phyloP scores from a whole-genome alignment of 139 green algal genomes.

The Chlamydomonas sp. region DNA sequence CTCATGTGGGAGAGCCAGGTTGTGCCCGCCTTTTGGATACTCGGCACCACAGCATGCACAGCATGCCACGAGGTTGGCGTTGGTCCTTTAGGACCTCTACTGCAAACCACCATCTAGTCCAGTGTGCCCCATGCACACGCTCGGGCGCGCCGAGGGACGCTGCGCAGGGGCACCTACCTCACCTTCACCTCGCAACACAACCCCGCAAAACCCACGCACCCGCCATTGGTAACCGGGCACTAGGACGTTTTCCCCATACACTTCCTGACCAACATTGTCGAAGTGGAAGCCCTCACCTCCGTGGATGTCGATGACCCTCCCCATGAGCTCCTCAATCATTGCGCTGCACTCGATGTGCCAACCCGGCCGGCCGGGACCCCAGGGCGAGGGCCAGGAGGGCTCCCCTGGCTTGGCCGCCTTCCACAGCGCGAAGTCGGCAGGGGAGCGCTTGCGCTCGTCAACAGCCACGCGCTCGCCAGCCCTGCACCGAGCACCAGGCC shows the following conservation, averaged over 20 bases:
- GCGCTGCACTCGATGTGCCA: constrained; percentile 98
- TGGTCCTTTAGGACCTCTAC: no score
- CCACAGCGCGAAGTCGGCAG: constrained; percentile 98
- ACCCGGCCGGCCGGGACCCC: constrained; percentile 90
- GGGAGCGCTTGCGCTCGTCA: constrained; percentile 87
- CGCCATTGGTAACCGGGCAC: not conserved
- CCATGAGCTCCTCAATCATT: constrained; percentile 90
- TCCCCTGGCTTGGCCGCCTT: constrained; percentile 94
- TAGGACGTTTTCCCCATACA: not conserved
- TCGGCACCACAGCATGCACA: no score
- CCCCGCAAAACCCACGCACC: not conserved
- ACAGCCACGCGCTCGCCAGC: constrained; percentile 89
- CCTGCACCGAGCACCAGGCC: constrained; percentile 5
- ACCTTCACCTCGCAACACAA: no score
- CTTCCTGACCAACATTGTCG: not conserved
- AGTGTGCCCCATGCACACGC: no score
- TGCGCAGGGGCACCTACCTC: no score
- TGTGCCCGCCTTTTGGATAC: no score
- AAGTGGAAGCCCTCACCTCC: constrained; percentile 56
- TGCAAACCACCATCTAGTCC: no score
- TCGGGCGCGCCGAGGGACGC: no score
- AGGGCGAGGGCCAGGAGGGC: constrained; percentile 91
- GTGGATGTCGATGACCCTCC: constrained; percentile 91
- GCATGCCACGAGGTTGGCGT: no score
- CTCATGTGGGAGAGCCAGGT: no score